A percentile compares a stretch with the other conserved stretches of the same genome.
Conservation (phyloP, 495 filamentous ascomycete genomes). For the Xylaria sp. region DNA sequence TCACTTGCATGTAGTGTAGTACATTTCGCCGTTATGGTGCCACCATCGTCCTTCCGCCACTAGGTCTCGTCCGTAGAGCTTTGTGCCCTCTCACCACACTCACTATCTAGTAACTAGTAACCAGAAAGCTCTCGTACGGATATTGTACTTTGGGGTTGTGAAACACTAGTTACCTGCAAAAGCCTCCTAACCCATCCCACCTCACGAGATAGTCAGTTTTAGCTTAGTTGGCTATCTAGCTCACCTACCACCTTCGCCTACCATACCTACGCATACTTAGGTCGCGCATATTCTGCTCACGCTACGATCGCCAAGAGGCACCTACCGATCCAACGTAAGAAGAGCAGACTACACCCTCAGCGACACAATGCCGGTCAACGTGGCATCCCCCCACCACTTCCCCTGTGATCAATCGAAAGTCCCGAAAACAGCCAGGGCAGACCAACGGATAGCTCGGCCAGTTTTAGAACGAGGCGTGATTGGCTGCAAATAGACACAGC, state of each 20-base stretch:
- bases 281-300: constrained; percentile 1
- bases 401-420: constrained; percentile 12
- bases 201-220: not conserved
- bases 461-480: not conserved
- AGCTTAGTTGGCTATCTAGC: not conserved
- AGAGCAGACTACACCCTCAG: not conserved
- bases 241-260: not conserved
- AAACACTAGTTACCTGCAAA: not conserved
- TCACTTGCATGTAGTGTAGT: constrained; percentile 8
- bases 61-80: not conserved
- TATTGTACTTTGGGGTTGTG: not conserved
- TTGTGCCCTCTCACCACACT: not conserved
- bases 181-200: not conserved
- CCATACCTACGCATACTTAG: too few relatives aligned
- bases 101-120: too few relatives aligned
- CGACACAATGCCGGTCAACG: constrained; percentile 23
- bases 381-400: not conserved
- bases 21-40: constrained; percentile 15
- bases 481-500: constrained; percentile 7
- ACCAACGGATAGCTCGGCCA: constrained; percentile 19
- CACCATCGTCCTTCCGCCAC: not conserved
- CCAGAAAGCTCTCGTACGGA: not conserved
- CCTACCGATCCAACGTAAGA: constrained; percentile 2
- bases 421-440: constrained; percentile 2
- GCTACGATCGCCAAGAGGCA: constrained; percentile 23